A percentile compares a stretch with the other conserved stretches of the same genome.
These are phyloP conservation scores for Ambrosiella cleistominuta DNA, from an alignment of 2,329 filamentous ascomycete species.

Conservation along the genomic window DNA sequence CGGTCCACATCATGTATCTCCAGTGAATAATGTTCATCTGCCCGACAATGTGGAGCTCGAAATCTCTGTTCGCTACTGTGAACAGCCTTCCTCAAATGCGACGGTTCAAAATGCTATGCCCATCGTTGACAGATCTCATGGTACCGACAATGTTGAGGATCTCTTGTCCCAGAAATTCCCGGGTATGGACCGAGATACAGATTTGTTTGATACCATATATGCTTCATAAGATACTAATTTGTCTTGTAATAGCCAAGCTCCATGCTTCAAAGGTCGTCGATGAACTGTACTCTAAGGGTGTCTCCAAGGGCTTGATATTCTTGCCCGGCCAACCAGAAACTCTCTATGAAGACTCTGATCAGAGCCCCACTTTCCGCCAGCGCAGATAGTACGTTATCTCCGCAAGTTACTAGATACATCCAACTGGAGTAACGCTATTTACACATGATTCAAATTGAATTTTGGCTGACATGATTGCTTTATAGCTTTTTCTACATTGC, in stretches of 20 bases:
- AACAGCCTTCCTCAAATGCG: too few relatives aligned
- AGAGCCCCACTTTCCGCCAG: slow-evolving; percentile 37
- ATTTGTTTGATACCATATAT: too few relatives aligned
- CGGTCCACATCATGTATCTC: too few relatives aligned
- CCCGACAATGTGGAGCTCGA: too few relatives aligned
- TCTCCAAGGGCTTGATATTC: slow-evolving; percentile 35
- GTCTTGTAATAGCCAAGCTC: slow-evolving; percentile 27
- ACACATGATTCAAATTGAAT: neutral
- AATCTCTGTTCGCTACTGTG: too few relatives aligned
- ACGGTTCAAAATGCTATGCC: too few relatives aligned
- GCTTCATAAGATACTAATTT: too few relatives aligned
- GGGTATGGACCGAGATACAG: too few relatives aligned
- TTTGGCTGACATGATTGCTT: neutral
- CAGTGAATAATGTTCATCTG: too few relatives aligned
- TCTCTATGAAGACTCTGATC: slow-evolving; percentile 41
- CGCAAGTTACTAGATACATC: neutral
- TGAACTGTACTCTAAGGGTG: slow-evolving; percentile 25
- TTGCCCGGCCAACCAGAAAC: slow-evolving; percentile 34
- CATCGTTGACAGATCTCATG: too few relatives aligned
- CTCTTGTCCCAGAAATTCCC: too few relatives aligned
- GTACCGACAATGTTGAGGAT: too few relatives aligned
- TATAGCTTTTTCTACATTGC: slow-evolving; percentile 41
- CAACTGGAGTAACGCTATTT: neutral
- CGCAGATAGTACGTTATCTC: slow-evolving; percentile 33
- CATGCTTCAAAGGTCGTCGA: slow-evolving; percentile 39